phyloP scores from a whole-genome alignment of 257 asterid genomes.

The Nicotiana noctiflora region DNA sequence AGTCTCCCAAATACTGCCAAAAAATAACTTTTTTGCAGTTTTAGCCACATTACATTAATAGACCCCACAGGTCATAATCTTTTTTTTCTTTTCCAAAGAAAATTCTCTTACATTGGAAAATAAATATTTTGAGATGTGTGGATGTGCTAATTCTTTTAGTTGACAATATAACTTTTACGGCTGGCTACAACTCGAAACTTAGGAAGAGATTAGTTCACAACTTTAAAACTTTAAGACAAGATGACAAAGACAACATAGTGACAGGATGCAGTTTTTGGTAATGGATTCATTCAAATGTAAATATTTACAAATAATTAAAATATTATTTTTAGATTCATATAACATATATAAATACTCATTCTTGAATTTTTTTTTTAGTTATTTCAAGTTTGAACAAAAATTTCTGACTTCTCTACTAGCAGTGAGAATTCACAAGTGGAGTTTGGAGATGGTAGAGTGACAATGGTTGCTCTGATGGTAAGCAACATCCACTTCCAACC shows the following conservation, averaged over 20 bases:
- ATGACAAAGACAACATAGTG: background rate
- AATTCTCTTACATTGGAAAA: background rate
- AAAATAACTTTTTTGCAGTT: slow-evolving; percentile 35
- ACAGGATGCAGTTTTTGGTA: background rate
- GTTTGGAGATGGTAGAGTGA: too few relatives aligned
- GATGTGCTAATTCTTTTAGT: background rate
- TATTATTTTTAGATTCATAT: too few relatives aligned
- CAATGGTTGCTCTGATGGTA: too few relatives aligned
- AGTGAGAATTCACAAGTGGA: too few relatives aligned
- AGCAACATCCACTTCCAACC: too few relatives aligned
- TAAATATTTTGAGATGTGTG: background rate
- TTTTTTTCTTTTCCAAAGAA: too few relatives aligned
- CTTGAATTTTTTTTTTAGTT: too few relatives aligned
- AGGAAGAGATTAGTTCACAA: background rate
- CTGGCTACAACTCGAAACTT: background rate
- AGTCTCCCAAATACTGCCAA: slow-evolving; percentile 34
- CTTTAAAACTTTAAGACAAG: background rate
- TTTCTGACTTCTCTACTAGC: too few relatives aligned
- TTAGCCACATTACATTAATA: slow-evolving; percentile 1
- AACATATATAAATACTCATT: too few relatives aligned
- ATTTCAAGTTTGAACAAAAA: too few relatives aligned
- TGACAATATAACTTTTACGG: background rate
- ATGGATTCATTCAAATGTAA: too few relatives aligned
- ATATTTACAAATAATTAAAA: background rate
- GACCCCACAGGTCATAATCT: background rate